Evolutionary conservation across 2,329 filamentous ascomycete genomes (phyloP), one percentile per base, ranked within the genome.

Genomic region (Sporothrix inflata): DNA sequence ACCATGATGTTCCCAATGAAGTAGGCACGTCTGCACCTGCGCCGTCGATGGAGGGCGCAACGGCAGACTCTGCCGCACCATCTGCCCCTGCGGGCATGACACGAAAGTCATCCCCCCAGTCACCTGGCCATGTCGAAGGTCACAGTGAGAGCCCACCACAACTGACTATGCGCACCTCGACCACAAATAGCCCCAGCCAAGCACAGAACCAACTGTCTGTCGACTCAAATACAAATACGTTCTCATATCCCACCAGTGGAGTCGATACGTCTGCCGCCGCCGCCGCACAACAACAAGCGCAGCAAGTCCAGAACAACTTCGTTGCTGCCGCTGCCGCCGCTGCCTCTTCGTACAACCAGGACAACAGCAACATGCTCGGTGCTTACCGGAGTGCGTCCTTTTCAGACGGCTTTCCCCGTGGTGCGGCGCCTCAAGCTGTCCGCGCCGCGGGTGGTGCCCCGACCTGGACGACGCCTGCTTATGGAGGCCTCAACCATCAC

Each of bases 181-280:
- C 74, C 71, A 80, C 77, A 75, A 82, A 74, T 73, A 82, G 76
- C 75, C 78, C 73, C 60, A 73, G 74, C 74, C 66, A 76, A 75
- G 71, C 76, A 30, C 76, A 78, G 30, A 78, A 79, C 55, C 74
- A 73, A 1, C 75, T 79, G 5, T 71, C 78, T 76, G 75, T 78
- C 77, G 75, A 85, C 76, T 70, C 85, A 82, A 73, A 82, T 87
- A 80, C 86, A 81, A 86, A 87, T 79, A 85, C 85, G 60, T 88
- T 88, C 76, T 83, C 83, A 65, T 90, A 88, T 77, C 85, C 83
- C 76, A 84, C 86, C 73, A 84, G 84, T 84, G 80, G 84, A 83
- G 79, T 81, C 70, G 79, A 83, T 66, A 79, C 80, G 67, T 79
- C 83, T 57, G 82, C 83, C 74, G 84, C 84, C 60, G 73, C 76